Conservation (phyloP, 805 yeast genomes). For the Candida bentonensis region DNA sequence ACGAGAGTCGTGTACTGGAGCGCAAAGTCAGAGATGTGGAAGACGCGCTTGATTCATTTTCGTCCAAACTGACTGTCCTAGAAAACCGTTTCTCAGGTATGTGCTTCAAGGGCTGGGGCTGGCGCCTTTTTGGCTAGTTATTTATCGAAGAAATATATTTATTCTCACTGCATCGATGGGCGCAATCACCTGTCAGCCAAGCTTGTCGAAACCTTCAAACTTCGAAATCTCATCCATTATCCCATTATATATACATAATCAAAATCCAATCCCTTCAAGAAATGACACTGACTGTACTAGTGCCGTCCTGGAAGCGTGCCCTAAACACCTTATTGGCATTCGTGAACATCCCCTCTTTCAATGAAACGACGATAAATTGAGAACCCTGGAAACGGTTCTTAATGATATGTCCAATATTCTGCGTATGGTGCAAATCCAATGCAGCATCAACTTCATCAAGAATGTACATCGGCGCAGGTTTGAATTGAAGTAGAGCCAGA, state of each 20-base stretch:
- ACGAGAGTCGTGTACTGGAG: not conserved
- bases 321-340: slow-evolving; percentile 91
- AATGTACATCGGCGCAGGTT: slow-evolving; percentile 98
- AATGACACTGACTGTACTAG: slow-evolving; percentile 56
- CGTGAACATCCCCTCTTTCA: slow-evolving; percentile 96
- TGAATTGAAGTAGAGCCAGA: slow-evolving; percentile 80
- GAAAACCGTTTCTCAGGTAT: not conserved
- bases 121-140: not conserved
- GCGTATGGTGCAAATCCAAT: slow-evolving; percentile 89
- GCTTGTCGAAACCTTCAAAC: too few relatives aligned
- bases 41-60: not conserved
- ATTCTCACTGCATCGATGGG: not conserved
- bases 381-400: slow-evolving; percentile 91
- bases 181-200: too few relatives aligned
- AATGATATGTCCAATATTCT: slow-evolving; percentile 91
- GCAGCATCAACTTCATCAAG: slow-evolving; percentile 98
- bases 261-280: too few relatives aligned
- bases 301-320: slow-evolving; percentile 92
- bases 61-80: not conserved
- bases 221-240: too few relatives aligned
- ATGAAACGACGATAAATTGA: slow-evolving; percentile 89
- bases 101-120: not conserved
- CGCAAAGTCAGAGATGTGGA: slow-evolving; percentile 1
- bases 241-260: too few relatives aligned
- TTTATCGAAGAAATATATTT: not conserved